These are phyloP conservation scores for Penicillium verhagenii DNA, from an alignment of 495 filamentous ascomycete genomes.

Conservation along the genomic window DNA sequence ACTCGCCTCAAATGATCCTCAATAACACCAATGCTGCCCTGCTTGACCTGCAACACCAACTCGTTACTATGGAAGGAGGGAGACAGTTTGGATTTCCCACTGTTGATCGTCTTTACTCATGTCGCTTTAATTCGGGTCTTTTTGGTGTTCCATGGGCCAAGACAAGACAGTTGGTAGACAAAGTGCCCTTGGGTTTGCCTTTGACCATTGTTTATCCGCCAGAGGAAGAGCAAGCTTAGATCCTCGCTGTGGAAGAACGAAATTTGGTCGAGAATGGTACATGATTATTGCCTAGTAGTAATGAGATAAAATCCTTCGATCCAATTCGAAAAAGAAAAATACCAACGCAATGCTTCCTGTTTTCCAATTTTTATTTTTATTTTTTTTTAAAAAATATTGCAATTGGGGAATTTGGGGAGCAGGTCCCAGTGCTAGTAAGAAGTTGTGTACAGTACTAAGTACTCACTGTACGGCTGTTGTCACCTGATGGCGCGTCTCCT, in stretches of 20 bases:
- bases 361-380: too few relatives aligned
- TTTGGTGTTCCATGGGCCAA: conserved; percentile 1
- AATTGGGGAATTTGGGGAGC: too few relatives aligned
- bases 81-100: background rate
- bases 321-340: too few relatives aligned
- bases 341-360: too few relatives aligned
- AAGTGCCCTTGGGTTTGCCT: background rate
- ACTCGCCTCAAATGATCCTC: conserved; percentile 31
- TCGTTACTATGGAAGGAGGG: conserved; percentile 13
- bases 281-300: too few relatives aligned
- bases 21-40: conserved; percentile 41
- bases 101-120: conserved; percentile 31
- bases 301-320: too few relatives aligned
- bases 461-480: too few relatives aligned
- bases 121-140: conserved; percentile 21
- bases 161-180: background rate
- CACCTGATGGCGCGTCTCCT: conserved; percentile 39
- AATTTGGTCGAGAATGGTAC: too few relatives aligned
- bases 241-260: background rate
- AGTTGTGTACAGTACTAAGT: too few relatives aligned
- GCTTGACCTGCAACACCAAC: conserved; percentile 33
- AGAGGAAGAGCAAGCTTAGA: background rate
- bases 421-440: too few relatives aligned
- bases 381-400: too few relatives aligned
- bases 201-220: background rate